Conservation (phyloP, 1,284 basidiomycete genomes). For the Fereydounia khargensis region DNA sequence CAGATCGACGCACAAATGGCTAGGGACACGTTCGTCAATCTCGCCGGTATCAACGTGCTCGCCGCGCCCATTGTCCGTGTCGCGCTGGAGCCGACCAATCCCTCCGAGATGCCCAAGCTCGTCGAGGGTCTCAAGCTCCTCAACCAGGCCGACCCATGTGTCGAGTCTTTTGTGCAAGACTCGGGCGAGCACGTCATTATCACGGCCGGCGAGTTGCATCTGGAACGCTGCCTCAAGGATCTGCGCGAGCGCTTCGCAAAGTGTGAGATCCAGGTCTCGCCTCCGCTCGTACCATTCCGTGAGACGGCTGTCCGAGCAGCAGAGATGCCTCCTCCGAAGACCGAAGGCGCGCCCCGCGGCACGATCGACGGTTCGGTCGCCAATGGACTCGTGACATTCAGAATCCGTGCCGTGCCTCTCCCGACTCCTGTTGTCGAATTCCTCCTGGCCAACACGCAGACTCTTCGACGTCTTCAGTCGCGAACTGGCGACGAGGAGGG, state of each 20-base stretch:
- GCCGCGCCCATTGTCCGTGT: constrained; percentile 87
- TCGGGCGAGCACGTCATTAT: constrained; percentile 97
- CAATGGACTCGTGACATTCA: constrained; percentile 75
- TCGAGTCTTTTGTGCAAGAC: constrained; percentile 92
- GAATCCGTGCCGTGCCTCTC: constrained; percentile 76
- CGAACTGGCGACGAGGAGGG: constrained; percentile 18
- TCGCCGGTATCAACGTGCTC: constrained; percentile 48
- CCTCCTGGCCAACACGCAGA: constrained; percentile 70
- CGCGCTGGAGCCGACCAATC: constrained; percentile 81
- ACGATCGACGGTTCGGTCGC: constrained; percentile 72
- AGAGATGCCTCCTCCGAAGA: constrained; percentile 86
- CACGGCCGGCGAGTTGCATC: constrained; percentile 91
- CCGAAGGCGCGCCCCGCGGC: constrained; percentile 70
- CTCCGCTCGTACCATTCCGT: constrained; percentile 95
- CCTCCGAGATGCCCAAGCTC: constrained; percentile 85
- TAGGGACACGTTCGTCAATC: constrained; percentile 36
- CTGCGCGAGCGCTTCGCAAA: constrained; percentile 90
- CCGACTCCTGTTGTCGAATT: constrained; percentile 71
- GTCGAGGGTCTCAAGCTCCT: constrained; percentile 83
- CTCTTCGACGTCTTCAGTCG: constrained; percentile 53
- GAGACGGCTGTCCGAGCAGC: constrained; percentile 74
- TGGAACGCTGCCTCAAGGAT: constrained; percentile 96
- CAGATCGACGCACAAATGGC: constrained; percentile 16
- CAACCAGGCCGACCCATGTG: constrained; percentile 94
- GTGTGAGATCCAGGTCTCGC: constrained; percentile 86